Percentiles rank a stretch among this genome's conserved stretches.
Conservation (phyloP, 352 stramenopile species). For the Thalassiosira delicatula region DNA sequence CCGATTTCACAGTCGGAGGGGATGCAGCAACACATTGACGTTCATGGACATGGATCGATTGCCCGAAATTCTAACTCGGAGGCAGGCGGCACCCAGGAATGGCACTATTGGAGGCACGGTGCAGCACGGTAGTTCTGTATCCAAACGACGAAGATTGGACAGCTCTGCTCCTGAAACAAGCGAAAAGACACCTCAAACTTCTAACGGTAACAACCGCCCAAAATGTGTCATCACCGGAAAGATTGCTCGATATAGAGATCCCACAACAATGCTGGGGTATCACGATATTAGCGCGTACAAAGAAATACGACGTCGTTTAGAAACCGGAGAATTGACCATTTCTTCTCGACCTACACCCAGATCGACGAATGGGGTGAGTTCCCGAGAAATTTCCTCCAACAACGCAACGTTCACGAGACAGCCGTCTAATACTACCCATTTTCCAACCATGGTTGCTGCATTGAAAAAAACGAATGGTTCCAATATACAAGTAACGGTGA, state of each 20-base stretch:
- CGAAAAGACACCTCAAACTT: constrained; percentile 2
- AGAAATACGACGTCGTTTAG: constrained; percentile 70
- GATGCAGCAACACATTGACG: constrained; percentile 78
- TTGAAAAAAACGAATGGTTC: background rate
- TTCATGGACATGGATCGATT: constrained; percentile 85
- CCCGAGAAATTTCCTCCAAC: background rate
- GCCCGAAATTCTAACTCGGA: constrained; percentile 74
- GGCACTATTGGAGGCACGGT: background rate
- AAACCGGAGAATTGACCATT: constrained; percentile 57
- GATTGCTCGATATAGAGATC: constrained; percentile 77
- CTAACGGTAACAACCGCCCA: constrained; percentile 26
- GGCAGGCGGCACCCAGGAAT: no score
- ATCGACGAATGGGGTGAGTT: constrained; percentile 1
- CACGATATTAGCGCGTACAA: constrained; percentile 75
- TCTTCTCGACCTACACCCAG: constrained; percentile 2
- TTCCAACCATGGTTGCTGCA: constrained; percentile 37
- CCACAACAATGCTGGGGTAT: constrained; percentile 75
- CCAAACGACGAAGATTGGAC: constrained; percentile 8
- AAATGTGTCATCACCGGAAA: constrained; percentile 82
- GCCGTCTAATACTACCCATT: constrained; percentile 17
- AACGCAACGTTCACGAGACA: no score
- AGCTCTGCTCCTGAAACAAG: constrained; percentile 25
- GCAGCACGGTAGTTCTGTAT: background rate
- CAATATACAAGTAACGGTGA: constrained; percentile 46
- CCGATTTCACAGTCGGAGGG: constrained; percentile 74